Percentiles rank a stretch among this genome's conserved stretches.
Evolutionary conservation across 441 rosid species (phyloP).

Genomic region (Gossypium schwendimanii): DNA sequence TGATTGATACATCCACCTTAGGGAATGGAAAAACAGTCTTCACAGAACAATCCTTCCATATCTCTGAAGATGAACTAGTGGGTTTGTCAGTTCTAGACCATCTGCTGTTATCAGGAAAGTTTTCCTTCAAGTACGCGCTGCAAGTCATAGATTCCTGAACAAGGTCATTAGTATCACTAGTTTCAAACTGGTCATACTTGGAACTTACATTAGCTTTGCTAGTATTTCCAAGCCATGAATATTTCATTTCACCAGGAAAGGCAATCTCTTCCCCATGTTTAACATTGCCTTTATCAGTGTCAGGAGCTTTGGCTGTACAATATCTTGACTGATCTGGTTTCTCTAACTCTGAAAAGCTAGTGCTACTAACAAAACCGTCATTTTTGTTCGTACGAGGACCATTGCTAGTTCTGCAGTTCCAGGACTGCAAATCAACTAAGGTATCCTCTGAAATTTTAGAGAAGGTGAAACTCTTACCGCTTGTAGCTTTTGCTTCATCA

Average conservation of each 20-base stretch:
- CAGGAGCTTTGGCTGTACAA: conserved; percentile 16
- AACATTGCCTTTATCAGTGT: conserved; percentile 33
- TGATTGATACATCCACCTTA: conserved; percentile 40
- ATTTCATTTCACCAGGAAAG: conserved; percentile 45
- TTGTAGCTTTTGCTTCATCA: conserved; percentile 30
- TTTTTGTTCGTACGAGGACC: conserved; percentile 37
- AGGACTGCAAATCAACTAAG: conserved; percentile 45
- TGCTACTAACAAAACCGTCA: conserved; percentile 29
- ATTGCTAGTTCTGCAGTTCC: conserved; percentile 51
- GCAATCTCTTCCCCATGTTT: conserved; percentile 52
- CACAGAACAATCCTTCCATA: conserved; percentile 75
- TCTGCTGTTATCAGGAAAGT: conserved; percentile 34
- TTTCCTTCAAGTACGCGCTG: conserved; percentile 28
- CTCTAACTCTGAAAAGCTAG: conserved; percentile 23
- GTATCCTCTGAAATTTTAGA: conserved; percentile 43
- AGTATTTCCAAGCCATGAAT: conserved; percentile 50
- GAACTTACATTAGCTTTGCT: conserved; percentile 40
- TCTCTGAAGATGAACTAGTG: conserved; percentile 36
- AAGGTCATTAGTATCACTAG: conserved; percentile 39
- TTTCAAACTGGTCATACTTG: conserved; percentile 29
- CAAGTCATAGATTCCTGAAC: conserved; percentile 34
- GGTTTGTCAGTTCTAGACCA: conserved; percentile 54
- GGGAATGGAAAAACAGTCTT: conserved; percentile 64
- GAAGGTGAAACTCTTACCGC: conserved; percentile 35
- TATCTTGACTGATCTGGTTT: conserved; percentile 30